Base-by-base conservation (phyloP, 345 rosid species). In the Balakata baccata region DNA sequence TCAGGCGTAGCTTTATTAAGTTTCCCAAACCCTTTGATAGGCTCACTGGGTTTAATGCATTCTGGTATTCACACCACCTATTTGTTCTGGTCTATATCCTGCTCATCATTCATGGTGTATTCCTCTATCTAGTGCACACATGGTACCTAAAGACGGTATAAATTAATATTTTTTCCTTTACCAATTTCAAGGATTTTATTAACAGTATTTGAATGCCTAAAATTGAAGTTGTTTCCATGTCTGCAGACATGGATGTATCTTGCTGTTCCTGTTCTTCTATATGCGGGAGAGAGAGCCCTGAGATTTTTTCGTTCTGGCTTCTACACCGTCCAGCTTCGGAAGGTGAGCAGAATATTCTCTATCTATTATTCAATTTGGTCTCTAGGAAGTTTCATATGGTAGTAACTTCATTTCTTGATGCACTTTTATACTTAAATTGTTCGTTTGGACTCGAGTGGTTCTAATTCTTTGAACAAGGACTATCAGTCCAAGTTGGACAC, bases 61-160 rank as follows among this genome's bases (percentile, higher is more conserved):
- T 94, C 75, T 94, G 98, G 98, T 94, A 94, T 78, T 94, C 98
- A 16, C 98, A 94, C 84, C 97, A 94, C 79, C 79, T 94, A 18
- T 87, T 94, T 71, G 83, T 88, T 56, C 12, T 86, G 59, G 97
- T 92, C 76, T 94, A 94, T 67, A 37, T 86, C 75, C 75, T 94
- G 75, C 90, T 94, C 78, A 18, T 89, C 71, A 77, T 90, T 78
- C 98, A 94, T 13, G 95, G 98, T 1, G 71, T 77, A 18, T 83
- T 78, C 83, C 87, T 94, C 69, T 94, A 81, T 75, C 80, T 94
- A 12, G 98, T 87, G 63, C 91, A 89, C 73, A 65, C 34, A 62
- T 94, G 98, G 98, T 90, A 89, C 84, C 50, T 4, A 17, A 90
- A 90, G 84, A 90, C 97, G 92, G 98, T 94, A 90, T 60, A 39